A percentile compares a stretch with the other conserved stretches of the same genome.
Conservation (phyloP, 2,329 filamentous ascomycete genomes). For the Colletotrichum lupini region DNA sequence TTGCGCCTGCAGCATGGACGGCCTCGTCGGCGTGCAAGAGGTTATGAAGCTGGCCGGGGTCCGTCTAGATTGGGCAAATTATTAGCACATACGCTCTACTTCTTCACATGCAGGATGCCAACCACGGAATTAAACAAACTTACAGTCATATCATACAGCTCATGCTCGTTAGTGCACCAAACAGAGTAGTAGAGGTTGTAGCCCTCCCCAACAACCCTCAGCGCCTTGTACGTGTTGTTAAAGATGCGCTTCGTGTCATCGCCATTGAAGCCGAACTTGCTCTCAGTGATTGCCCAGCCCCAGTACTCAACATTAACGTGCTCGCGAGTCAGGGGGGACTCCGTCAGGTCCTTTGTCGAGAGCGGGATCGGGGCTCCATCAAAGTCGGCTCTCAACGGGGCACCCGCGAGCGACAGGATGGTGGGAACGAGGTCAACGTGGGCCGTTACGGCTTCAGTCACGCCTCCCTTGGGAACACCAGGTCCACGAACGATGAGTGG, state of each 20-base stretch:
- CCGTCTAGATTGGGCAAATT: conserved; percentile 48
- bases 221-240: conserved; percentile 66
- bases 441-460: conserved; percentile 54
- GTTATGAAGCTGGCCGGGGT: conserved; percentile 57
- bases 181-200: conserved; percentile 68
- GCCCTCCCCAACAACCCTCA: conserved; percentile 56
- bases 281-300: conserved; percentile 52
- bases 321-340: conserved; percentile 47
- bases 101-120: not conserved
- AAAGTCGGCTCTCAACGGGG: conserved; percentile 55
- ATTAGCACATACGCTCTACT: not conserved
- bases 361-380: conserved; percentile 62
- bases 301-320: conserved; percentile 66
- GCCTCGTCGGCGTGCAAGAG: conserved; percentile 38
- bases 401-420: conserved; percentile 54
- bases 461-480: conserved; percentile 51
- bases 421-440: conserved; percentile 68
- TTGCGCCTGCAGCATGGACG: conserved; percentile 6
- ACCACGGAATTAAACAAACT: conserved; percentile 21
- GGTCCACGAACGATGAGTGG: conserved; percentile 63
- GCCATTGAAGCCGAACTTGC: conserved; percentile 39
- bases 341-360: conserved; percentile 32
- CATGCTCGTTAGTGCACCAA: conserved; percentile 62
- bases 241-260: conserved; percentile 37
- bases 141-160: conserved; percentile 64